Evolutionary conservation across 2,329 filamentous ascomycete genomes (phyloP), one percentile per base, ranked within the genome.

Genomic region (Nemania serpens): DNA sequence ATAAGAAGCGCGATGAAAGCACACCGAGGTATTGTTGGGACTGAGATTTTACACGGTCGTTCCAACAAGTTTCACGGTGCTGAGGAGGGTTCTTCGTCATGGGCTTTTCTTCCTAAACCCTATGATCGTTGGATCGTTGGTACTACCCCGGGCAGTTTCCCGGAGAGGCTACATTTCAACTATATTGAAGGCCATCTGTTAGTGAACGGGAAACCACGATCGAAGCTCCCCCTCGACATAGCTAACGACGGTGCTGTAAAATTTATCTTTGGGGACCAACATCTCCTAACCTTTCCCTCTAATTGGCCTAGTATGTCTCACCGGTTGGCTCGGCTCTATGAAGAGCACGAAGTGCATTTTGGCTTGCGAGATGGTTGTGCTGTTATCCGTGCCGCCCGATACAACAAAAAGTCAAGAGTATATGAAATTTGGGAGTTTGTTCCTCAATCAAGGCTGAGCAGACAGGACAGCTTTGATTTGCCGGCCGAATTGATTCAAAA

Each of bases 271-370:
- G 36, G 42, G 2, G 22, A 55, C 7, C 50, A 55, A 20, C 60
- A 78, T 39, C 77, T 88, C 0, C 74, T 81, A 0, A 83, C 81
- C 0, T 83, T 74, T 29, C 82, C 86, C 0, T 89, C 87, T 0
- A 57, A 64, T 0, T 58, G 85, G 0, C 70, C 69, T 0, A 85
- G 83, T 0, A 87, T 90, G 82, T 78, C 78, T 83, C 62, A 76
- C 73, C 73, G 53, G 51, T 71, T 70, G 1, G 60, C 39, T 68
- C 76, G 29, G 5, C 1, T 0, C 45, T 68, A 36, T 66, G 48
- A 75, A 1, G 73, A 66, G 0, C 76, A 83, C 61, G 64, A 78
- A 1, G 71, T 91, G 1, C 84, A 90, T 69, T 70, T 90, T 49
- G 86, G 86, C 0, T 75, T 80, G n/a, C 75, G 80, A 0, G 58